phyloP scores from a whole-genome alignment of 768 basidiomycete genomes.

The Candolleomyces eurysporus region DNA sequence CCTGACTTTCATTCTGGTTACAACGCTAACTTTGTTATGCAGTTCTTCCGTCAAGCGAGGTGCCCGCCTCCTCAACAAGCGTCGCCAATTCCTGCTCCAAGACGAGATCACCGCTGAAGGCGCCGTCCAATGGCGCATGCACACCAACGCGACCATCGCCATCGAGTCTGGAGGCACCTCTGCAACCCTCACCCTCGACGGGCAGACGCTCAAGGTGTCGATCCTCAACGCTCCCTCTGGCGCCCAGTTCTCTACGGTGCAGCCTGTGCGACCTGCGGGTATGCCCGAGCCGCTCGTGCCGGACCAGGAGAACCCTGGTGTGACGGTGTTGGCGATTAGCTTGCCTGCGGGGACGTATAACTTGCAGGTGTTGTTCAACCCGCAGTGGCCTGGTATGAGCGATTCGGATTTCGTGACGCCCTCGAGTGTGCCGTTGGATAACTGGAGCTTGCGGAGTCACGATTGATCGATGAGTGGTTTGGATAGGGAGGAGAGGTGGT shows the following conservation, averaged over 20 bases:
- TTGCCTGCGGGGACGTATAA: constrained; percentile 70
- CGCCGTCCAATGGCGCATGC: constrained; percentile 84
- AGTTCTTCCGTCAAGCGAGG: constrained; percentile 82
- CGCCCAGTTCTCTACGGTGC: constrained; percentile 56
- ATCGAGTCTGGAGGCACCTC: constrained; percentile 48
- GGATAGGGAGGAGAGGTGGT: too few species aligned
- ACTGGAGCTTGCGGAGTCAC: constrained; percentile 82
- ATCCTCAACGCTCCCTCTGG: constrained; percentile 70
- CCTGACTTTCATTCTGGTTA: too few species aligned
- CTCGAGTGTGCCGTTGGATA: constrained; percentile 60
- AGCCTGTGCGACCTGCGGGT: constrained; percentile 59
- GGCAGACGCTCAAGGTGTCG: constrained; percentile 60
- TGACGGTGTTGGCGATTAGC: constrained; percentile 76
- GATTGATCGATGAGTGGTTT: constrained; percentile 31
- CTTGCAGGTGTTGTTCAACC: constrained; percentile 86
- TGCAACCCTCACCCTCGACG: constrained; percentile 74
- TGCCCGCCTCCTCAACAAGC: constrained; percentile 75
- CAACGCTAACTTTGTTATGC: constrained; percentile 13
- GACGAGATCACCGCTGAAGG: constrained; percentile 75
- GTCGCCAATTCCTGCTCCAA: constrained; percentile 88
- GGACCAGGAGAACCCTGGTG: constrained; percentile 77
- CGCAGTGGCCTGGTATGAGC: constrained; percentile 82
- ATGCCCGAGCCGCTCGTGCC: constrained; percentile 49
- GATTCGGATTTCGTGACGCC: constrained; percentile 64
- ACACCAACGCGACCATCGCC: constrained; percentile 87